Base-by-base conservation (phyloP, 306 rosid species). In the Lablab purpureus region DNA sequence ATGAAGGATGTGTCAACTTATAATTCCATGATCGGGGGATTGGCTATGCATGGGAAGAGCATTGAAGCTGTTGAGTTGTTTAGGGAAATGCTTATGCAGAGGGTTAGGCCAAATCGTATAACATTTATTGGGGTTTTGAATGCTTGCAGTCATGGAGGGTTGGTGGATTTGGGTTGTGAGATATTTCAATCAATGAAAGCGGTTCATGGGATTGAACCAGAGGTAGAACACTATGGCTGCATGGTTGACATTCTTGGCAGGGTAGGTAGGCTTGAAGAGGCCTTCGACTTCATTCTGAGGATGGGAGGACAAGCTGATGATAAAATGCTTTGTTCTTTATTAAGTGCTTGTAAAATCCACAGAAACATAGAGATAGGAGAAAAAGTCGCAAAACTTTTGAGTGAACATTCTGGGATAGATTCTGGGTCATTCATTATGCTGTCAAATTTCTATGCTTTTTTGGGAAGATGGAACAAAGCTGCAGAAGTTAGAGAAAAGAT, bases 101-200 rank as follows among this genome's bases (percentile, higher is more conserved):
- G 86, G 21, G 12, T 79, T 32, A 73, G 46, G 41, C 91, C 88
- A 27, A 86, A 84, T 46, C 47, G 58, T 40, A 81, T 88, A 7
- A 88, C 85, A 5, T 86, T 88, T 66, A 88, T 84, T 73, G 81
- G 65, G 3, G 87, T 84, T 6, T 73, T 86, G 68, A 86, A 79
- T 63, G 88, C 91, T 36, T 84, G 87, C 59, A 88, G 89, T 66
- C 88, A 84, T 82, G 84, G 84, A 15, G 91, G 91, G 66, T 73
- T 84, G 87, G 85, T 71, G 66, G 91, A 81, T n/a, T 50, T 79
- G 50, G 86, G 89, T 59, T 81, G 56, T 69, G 87, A 75, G 83
- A 81, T 86, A 67, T 79, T 81, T 73, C 78, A 79, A 12, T 84
- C 88, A 27, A 88, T 84, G 89, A 83, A 67, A 79, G 76, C 10